Evolutionary conservation across 2,329 filamentous ascomycete genomes (phyloP), one percentile per base, ranked within the genome.

Genomic region (Curvularia spicifera): DNA sequence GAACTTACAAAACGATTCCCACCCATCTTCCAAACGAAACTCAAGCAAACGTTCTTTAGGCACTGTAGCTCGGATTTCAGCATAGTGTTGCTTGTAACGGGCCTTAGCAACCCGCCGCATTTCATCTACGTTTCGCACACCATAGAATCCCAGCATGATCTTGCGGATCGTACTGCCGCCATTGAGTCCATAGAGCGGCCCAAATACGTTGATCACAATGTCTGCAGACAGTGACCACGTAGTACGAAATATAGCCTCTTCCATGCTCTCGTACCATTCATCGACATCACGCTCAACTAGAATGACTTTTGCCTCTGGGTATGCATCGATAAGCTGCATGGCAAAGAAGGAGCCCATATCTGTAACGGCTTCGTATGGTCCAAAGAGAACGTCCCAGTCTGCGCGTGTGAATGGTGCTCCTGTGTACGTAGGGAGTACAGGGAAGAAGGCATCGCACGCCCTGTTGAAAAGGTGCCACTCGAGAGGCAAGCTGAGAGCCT

Each of bases 341-440:
- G 57, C 61, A 37, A 70, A 71, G 35, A 66, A 55, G 9, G 59
- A 59, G 9, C 68, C 64, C 39, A 68, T 50, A 40, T 72, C 69
- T 24, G 65, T 63, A 7, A 71, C 60, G 28, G 66, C 72, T 63
- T 77, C 79, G 59, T 72, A 79, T 28, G 76, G 65, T 45, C 79
- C 79, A 52, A 82, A 78, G 8, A 83, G 69, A 46, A 68, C 66
- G 65, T 83, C 81, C 74, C 79, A 82, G 60, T 82, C 79, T 39
- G 71, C 69, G 43, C 73, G 75, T 28, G 59, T 64, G 44, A 68
- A 71, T 1, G 65, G 61, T 3, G 33, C 29, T 8, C 50, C 44
- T 6, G 55, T 57, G 3, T 57, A 53, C 20, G 49, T 53, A 5
- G 50, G 49, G 12, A 57, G 55, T 13, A 29, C 29, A 18, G 55